Conservation (phyloP, 371 early-diverging fungal species). For the Funneliformis caledonium region DNA sequence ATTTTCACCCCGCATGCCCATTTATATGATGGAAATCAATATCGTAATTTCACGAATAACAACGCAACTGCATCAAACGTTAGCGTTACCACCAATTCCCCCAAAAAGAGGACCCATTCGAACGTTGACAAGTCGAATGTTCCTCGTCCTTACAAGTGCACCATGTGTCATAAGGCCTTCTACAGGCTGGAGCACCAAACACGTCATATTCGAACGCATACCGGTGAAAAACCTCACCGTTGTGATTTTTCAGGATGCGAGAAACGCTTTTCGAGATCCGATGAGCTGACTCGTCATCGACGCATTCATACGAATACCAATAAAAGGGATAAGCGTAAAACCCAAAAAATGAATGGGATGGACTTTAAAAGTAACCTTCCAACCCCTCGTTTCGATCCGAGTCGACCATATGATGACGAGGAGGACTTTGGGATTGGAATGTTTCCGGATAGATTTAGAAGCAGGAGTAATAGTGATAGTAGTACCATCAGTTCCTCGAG, state of each 20-base stretch:
- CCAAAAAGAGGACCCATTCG: conserved; percentile 17
- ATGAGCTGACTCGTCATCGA: conserved; percentile 68
- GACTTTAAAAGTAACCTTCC: conserved; percentile 28
- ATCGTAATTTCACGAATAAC: not conserved
- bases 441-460: not conserved
- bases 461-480: conserved; percentile 13
- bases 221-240: conserved; percentile 82
- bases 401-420: not conserved
- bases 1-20: not conserved
- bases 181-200: conserved; percentile 73
- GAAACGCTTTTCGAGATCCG: conserved; percentile 78
- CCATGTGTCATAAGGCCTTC: conserved; percentile 67
- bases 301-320: conserved; percentile 62
- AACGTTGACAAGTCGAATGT: conserved; percentile 22
- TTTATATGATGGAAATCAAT: not conserved
- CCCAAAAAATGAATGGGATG: not conserved
- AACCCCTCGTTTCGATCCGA: not conserved
- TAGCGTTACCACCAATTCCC: not conserved
- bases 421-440: not conserved
- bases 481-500: not conserved
- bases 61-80: not conserved
- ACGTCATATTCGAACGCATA: conserved; percentile 83
- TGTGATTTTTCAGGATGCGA: conserved; percentile 74
- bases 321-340: conserved; percentile 35
- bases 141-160: conserved; percentile 66